A percentile compares a stretch with the other conserved stretches of the same genome.
Conservation (phyloP, 2,329 filamentous ascomycete species). For the Alternaria sp. region DNA sequence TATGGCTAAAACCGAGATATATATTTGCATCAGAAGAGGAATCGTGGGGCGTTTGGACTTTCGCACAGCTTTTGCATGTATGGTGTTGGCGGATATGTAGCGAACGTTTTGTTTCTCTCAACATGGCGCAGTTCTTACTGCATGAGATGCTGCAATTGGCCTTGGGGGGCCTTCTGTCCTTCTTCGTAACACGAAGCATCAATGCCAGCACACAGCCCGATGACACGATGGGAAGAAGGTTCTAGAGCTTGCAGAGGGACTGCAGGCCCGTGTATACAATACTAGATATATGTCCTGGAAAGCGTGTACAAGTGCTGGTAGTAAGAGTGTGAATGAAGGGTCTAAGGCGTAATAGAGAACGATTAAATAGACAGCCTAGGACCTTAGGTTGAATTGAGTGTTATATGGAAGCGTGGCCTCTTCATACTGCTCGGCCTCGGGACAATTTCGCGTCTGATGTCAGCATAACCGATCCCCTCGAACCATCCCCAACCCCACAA, state of each 20-base stretch:
- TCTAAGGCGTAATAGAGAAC: neutral
- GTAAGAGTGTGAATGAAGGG: too few relatives aligned
- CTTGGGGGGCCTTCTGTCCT: slow-evolving; percentile 6
- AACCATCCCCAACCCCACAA: slow-evolving; percentile 24
- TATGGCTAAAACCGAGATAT: neutral
- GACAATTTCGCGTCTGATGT: slow-evolving; percentile 10
- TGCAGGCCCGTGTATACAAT: too few relatives aligned
- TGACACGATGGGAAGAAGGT: neutral
- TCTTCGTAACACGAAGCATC: slow-evolving; percentile 5
- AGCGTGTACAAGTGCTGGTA: too few relatives aligned
- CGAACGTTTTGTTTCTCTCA: slow-evolving; percentile 2
- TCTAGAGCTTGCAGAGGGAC: neutral
- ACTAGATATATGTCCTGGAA: neutral
- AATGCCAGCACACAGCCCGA: slow-evolving; percentile 3
- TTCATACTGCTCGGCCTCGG: slow-evolving; percentile 4
- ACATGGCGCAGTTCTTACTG: slow-evolving; percentile 21
- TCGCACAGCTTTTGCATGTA: neutral
- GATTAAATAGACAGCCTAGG: neutral
- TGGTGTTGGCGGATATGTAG: neutral
- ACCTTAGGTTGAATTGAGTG: neutral
- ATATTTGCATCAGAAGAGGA: neutral
- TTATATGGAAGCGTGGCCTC: neutral
- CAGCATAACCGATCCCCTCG: neutral
- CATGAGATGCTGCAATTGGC: slow-evolving; percentile 16
- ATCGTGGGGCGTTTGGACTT: neutral